Percentiles rank a stretch among this genome's conserved stretches.
phyloP scores from a whole-genome alignment of 208 protist species.

The Leishmania mexicana region DNA sequence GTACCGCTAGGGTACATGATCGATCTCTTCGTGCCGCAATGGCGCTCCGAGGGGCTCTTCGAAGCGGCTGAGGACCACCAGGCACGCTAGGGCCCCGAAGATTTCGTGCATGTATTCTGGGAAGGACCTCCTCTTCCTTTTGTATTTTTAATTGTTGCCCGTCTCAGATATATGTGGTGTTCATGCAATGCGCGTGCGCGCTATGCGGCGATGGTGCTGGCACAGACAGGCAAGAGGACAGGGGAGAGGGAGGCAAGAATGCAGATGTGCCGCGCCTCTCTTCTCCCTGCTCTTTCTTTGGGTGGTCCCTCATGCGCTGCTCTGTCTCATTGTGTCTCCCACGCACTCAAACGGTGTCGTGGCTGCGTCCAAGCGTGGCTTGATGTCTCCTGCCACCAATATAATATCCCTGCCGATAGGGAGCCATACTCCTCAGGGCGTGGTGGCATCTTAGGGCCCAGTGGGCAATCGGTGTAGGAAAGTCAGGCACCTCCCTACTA shows the following conservation, averaged over 20 bases:
- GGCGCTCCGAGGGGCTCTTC: conserved; percentile 64
- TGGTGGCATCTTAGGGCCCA: no score
- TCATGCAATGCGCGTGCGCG: neutral
- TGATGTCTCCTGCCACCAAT: no score
- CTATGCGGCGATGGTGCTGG: neutral
- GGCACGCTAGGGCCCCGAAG: neutral
- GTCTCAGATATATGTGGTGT: neutral
- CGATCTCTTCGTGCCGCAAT: conserved; percentile 68
- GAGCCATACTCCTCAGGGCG: no score
- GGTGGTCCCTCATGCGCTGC: neutral
- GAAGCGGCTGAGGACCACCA: conserved; percentile 33
- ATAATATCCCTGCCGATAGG: no score
- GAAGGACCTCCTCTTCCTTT: neutral
- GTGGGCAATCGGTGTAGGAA: no score
- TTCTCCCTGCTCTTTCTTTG: neutral
- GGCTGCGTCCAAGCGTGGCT: no score
- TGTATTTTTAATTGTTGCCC: neutral
- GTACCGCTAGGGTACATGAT: conserved; percentile 78
- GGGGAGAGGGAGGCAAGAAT: no score
- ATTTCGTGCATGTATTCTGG: neutral
- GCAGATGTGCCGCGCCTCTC: neutral
- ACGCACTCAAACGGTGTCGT: no score
- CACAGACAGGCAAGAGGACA: neutral
- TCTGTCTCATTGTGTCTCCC: neutral
- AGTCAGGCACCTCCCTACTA: no score